Conservation (phyloP, 257 asterid species). For the Solanum raphanifolium region DNA sequence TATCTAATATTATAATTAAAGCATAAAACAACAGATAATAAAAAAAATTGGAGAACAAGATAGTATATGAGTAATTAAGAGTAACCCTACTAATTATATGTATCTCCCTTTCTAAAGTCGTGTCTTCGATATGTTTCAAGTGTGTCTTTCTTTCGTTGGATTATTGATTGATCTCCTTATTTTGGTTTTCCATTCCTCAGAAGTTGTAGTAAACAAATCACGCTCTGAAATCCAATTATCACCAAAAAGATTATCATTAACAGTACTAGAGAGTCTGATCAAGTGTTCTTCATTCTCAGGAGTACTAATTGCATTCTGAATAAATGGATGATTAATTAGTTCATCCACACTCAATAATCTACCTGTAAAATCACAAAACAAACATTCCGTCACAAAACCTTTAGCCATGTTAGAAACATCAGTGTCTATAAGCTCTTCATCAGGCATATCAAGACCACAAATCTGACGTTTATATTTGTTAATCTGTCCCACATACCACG, state of each 20-base stretch:
- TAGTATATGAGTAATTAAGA: too few species aligned
- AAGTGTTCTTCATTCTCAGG: not conserved
- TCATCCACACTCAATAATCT: not conserved
- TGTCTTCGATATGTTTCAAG: too few species aligned
- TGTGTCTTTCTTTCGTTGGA: too few species aligned
- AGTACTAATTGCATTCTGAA: not conserved
- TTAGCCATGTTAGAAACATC: not conserved
- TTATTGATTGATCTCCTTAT: too few species aligned
- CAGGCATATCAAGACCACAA: too few species aligned
- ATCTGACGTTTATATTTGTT: not conserved
- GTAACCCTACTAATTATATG: too few species aligned
- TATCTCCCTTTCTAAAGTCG: too few species aligned
- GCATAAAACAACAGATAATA: too few species aligned
- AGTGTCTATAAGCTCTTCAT: not conserved
- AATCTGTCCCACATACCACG: not conserved
- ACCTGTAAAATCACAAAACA: not conserved
- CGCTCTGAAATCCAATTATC: not conserved
- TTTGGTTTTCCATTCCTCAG: not conserved
- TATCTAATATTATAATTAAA: too few species aligned
- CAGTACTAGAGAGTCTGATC: not conserved
- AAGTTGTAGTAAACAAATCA: not conserved
- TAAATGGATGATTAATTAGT: not conserved
- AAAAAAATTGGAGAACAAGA: too few species aligned
- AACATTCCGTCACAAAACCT: not conserved
- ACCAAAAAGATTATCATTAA: not conserved